These are phyloP conservation scores for Graphilbum fragrans DNA, from an alignment of 2,329 filamentous ascomycete genomes.

Conservation along the genomic window DNA sequence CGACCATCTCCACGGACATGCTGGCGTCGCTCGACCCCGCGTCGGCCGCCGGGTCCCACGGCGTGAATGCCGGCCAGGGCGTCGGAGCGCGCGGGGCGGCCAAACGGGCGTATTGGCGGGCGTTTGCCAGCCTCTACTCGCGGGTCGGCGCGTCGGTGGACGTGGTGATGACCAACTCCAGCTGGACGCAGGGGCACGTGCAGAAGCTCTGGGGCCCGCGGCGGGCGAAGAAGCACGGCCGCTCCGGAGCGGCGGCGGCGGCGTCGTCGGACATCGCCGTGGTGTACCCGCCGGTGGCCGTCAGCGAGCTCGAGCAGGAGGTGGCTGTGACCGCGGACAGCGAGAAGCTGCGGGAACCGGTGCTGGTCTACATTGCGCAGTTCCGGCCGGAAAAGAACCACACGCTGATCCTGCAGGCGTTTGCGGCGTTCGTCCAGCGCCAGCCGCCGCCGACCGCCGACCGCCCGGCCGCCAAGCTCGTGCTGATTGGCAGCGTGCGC, in stretches of 20 bases:
- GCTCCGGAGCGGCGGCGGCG: not conserved
- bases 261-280: constrained; percentile 44
- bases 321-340: constrained; percentile 59
- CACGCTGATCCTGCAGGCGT: constrained; percentile 71
- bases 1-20: constrained; percentile 98
- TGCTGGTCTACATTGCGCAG: constrained; percentile 87
- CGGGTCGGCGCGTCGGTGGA: constrained; percentile 75
- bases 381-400: constrained; percentile 98
- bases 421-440: constrained; percentile 56
- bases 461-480: constrained; percentile 41
- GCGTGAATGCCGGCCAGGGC: constrained; percentile 76
- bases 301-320: constrained; percentile 65
- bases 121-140: constrained; percentile 74
- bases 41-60: constrained; percentile 45
- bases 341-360: constrained; percentile 57
- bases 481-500: constrained; percentile 86
- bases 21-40: constrained; percentile 63
- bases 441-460: constrained; percentile 23
- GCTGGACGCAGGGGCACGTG: constrained; percentile 83
- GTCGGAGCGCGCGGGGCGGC: constrained; percentile 54
- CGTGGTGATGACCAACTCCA: constrained; percentile 94
- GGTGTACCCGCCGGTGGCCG: constrained; percentile 86
- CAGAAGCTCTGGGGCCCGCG: constrained; percentile 62
- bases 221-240: constrained; percentile 25
- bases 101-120: constrained; percentile 77